Base-by-base conservation (phyloP, 768 basidiomycete species). In the Punctularia strigosozonata region DNA sequence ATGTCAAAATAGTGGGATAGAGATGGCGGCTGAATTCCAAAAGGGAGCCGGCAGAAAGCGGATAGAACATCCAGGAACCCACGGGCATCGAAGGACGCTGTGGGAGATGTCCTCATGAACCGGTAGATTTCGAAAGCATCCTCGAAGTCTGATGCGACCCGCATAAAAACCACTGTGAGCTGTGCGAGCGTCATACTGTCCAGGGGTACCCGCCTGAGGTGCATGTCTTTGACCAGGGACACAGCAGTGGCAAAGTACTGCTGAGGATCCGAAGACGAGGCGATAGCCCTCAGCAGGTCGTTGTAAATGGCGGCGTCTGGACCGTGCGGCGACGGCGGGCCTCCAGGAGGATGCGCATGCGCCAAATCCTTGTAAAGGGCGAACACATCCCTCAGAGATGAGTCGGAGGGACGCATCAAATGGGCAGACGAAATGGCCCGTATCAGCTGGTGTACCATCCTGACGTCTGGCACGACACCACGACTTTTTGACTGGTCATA, bases 1-100 rank as follows among this genome's bases (percentile, higher is more conserved):
- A 92, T 81, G 39, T 71, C 69, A 55, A 89, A 77, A 56, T 84
- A 87, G 39, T 75, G 65, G 43, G 63, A 57, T 36, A 44, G 54
- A 73, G 45, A 53, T 71, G 52, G 45, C 65, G 19, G 64, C 49
- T 14, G 58, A 52, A 17, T 67, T 53, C 33, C 13, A 19, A 75
- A 77, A 6, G 71, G 65, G 38, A 84, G 62, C 19, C 66, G 64
- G 50, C 73, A 70, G 47, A 85, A 79, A 3, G 71, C 68, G 43
- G 72, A 60, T 38, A 89, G 65, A 41, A 92, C 75, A 31, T 70
- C 62, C 6, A 63, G 58, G 52, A 78, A 88, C 7, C 76, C 43
- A 70, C 66, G 42, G 76, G 70, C 40, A 87, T 57, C 20, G 53
- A 25, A 30, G 51, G 52, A 8, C 51, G 50, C 37, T 43, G 43